Evolutionary conservation across 2,329 filamentous ascomycete species (phyloP), one percentile per base, ranked within the genome.

Genomic region (Fusarium musae): DNA sequence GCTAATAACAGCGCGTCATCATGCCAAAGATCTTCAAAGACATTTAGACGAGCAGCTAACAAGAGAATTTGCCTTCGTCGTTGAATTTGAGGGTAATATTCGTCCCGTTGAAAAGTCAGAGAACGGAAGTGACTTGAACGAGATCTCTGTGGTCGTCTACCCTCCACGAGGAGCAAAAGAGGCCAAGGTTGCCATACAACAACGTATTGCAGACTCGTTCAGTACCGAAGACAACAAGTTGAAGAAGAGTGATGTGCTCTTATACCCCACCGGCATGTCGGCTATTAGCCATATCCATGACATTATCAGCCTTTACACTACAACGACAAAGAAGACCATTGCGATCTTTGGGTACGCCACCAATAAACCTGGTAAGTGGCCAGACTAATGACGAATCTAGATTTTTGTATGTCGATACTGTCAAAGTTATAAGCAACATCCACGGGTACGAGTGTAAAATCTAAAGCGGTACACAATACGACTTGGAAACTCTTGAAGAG

Each of bases 231-330:
- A 40, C 12, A 59, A 43, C 37, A 36, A 17, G 16, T n/a, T 76
- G 8, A 23, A 23, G 11, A n/a, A 21, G 9, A 66, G 77, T 4
- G 85, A 88, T 70, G 82, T 89, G 1, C 87, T 83, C 53, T 79
- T 89, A 8, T 88, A 85, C 69, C 82, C 82, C 17, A 85, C 83
- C 5, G 87, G 87, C 26, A 90, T 89, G 87, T 83, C 85, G 5
- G 82, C 84, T n/a, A 85, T 90, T 19, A 72, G 72, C 9, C 75
- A 76, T 23, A 73, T 73, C 52, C 77, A 76, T 6, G 47, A 63
- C 5, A 66, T 69, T 7, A 17, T 79, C 32, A 50, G 15, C 1
- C 16, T 46, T 11, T 34, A 76, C 3, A 56, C 43, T 23, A 44
- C 54, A 2, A 10, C 32, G 16, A 16, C 8, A 19, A 36, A 17